Evolutionary conservation across 371 early-diverging fungal species (phyloP).

Genomic region (Massospora cicadina): DNA sequence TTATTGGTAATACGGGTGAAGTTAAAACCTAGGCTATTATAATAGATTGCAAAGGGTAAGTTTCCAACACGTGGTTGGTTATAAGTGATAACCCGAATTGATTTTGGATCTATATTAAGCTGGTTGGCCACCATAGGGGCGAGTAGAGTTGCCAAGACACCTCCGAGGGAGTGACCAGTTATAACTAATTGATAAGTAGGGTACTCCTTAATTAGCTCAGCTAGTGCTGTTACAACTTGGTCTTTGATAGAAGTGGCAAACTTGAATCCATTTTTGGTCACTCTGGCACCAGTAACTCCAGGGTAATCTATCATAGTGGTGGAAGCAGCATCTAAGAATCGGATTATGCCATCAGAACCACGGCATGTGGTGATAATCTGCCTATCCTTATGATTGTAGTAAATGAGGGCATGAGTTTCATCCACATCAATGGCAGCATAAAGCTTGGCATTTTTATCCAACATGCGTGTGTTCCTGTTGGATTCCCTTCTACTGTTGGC

Average conservation of each 20-base stretch:
- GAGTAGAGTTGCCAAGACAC: background rate
- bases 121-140: background rate
- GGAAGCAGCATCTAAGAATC: background rate
- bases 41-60: background rate
- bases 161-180: background rate
- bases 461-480: background rate
- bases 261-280: background rate
- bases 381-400: background rate
- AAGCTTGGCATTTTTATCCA: background rate
- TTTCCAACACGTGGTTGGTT: background rate
- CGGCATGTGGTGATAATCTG: background rate
- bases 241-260: background rate
- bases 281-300: background rate
- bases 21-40: background rate
- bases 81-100: background rate
- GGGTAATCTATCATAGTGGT: background rate
- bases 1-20: constrained; percentile 1
- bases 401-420: background rate
- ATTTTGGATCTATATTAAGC: background rate
- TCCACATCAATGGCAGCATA: background rate
- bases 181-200: background rate
- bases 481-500: background rate
- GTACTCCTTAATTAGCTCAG: background rate
- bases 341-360: background rate
- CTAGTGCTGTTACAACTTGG: background rate